Conservation (phyloP, 257 asterid genomes). For the Solanum sejunctum region DNA sequence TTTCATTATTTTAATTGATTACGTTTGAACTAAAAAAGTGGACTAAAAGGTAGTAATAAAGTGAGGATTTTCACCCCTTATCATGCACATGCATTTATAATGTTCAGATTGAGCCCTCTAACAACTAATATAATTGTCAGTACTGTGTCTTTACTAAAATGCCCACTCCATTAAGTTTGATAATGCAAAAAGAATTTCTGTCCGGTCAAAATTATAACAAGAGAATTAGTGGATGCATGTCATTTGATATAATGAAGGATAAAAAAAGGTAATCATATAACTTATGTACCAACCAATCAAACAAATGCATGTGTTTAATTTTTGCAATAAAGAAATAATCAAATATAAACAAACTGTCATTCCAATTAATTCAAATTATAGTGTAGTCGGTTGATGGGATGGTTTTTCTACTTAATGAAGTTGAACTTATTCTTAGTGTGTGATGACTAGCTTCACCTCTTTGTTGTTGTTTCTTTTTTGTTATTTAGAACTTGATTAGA, state of each 20-base stretch:
- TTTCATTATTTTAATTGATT: no score
- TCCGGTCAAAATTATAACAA: not conserved
- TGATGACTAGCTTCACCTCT: not conserved
- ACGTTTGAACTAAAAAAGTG: no score
- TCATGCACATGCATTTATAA: no score
- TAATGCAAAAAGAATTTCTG: not conserved
- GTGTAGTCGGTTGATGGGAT: not conserved
- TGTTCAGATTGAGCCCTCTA: no score
- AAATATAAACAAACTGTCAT: not conserved
- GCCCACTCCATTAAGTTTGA: not conserved
- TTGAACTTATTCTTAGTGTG: not conserved
- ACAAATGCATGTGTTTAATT: not conserved
- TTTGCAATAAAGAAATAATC: not conserved
- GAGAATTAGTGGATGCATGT: not conserved
- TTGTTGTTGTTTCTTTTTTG: not conserved
- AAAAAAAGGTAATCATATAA: not conserved
- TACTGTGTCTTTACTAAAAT: no score
- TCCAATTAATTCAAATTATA: not conserved
- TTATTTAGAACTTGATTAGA: not conserved
- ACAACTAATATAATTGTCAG: no score
- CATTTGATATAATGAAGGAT: not conserved
- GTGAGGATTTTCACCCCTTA: no score
- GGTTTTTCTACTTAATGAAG: not conserved
- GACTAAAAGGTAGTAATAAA: not conserved
- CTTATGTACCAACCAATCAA: not conserved